Evolutionary conservation across 1,284 basidiomycete species (phyloP).

Genomic region (Sporisorium graminicola): DNA sequence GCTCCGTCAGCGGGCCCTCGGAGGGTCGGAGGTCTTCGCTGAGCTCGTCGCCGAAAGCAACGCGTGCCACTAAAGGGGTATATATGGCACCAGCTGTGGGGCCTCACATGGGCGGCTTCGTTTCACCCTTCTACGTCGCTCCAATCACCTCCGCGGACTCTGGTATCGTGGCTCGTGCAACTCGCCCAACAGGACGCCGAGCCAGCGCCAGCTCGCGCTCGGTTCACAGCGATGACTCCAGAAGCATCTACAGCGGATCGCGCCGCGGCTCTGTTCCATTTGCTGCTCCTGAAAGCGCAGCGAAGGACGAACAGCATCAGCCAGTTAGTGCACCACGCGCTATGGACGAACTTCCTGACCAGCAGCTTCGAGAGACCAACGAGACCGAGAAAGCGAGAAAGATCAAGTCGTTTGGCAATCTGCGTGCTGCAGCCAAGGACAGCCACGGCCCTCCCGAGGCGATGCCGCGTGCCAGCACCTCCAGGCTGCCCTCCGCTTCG

Average conservation of each 20-base stretch:
- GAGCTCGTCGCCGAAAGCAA: constrained; percentile 34
- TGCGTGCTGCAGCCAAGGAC: constrained; percentile 17
- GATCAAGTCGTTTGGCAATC: constrained; percentile 41
- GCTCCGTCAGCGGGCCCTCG: constrained; percentile 27
- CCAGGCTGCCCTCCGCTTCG: constrained; percentile 23
- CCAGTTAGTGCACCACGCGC: neutral
- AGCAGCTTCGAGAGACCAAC: constrained; percentile 13
- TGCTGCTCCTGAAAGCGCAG: constrained; percentile 12
- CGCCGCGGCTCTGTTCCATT: constrained; percentile 32
- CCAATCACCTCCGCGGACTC: constrained; percentile 44
- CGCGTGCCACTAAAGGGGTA: constrained; percentile 36
- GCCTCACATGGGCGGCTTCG: constrained; percentile 44
- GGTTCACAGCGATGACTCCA: constrained; percentile 41
- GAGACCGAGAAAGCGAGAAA: constrained; percentile 37
- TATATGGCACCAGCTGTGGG: constrained; percentile 39
- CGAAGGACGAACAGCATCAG: constrained; percentile 5
- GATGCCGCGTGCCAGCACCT: constrained; percentile 38
- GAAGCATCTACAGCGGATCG: constrained; percentile 21
- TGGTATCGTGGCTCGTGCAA: constrained; percentile 19
- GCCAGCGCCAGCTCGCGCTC: constrained; percentile 43
- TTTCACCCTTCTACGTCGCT: constrained; percentile 50
- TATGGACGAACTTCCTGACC: constrained; percentile 1
- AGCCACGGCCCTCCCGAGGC: constrained; percentile 12
- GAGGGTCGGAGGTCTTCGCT: constrained; percentile 30
- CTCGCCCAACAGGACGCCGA: constrained; percentile 30